Evolutionary conservation across 768 basidiomycete species (phyloP), one percentile per base, ranked within the genome.

Genomic region (Termitomyces sp.): DNA sequence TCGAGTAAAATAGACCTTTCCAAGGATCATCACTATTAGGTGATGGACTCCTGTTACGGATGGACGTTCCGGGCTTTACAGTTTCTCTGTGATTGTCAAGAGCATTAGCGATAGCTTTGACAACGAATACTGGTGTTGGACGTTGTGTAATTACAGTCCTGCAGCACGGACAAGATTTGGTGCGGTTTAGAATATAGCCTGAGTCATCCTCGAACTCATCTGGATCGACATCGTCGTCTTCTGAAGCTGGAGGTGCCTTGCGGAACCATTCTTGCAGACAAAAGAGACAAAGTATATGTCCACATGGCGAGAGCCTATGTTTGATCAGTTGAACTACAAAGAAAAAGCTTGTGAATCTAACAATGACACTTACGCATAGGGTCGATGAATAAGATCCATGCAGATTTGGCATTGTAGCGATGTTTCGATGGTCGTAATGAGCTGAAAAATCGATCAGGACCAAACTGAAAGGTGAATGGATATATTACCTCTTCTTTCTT

Each of bases 181-280:
- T 74, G 26, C 88, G 82, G 58, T 74, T 74, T 29, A 88, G 66
- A 27, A 87, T 69, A 61, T 81, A 81, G 44, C 72, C 68, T 12
- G 74, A 68, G 50, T 77, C 72, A 18, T 74, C 54, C 27, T 56
- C 69, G 29, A 68, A 56, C 20, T 76, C 71, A 16, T 75, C 73
- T 12, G 68, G 63, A 44, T 76, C 71, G 42, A 74, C 65, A 36
- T 75, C 73, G 54, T 69, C 65, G 52, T 76, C 76, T 22, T 79
- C 75, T 4, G 66, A 59, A 26, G 63, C 60, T 0, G 74, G 70
- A 3, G 88, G 87, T 3, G 87, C 86, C 52, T 82, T 79, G 58
- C 82, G 80, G 71, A 91, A 91, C 89, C 89, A 91, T 62, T 85
- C 83, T 68, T 88, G 85, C 9, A 91, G 79, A 63, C 89, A 91